A percentile compares a stretch with the other conserved stretches of the same genome.
Conservation (phyloP, 2,329 filamentous ascomycete species). For the Ophiostoma populinum region DNA sequence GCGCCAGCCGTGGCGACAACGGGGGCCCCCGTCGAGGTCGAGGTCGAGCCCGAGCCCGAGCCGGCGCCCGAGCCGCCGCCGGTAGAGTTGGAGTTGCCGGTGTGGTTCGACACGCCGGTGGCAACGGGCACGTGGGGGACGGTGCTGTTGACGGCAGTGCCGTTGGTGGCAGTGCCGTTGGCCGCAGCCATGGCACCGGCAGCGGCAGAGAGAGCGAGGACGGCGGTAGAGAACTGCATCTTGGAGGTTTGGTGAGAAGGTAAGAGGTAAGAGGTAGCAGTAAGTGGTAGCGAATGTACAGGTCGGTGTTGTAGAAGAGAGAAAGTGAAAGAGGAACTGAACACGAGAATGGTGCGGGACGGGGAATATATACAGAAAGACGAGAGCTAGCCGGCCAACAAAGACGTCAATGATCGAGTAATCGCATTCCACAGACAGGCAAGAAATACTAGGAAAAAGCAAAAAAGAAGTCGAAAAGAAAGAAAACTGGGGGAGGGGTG, state of each 20-base stretch:
- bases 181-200: not conserved
- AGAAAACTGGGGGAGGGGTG: too few species aligned
- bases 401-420: too few species aligned
- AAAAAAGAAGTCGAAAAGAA: slow-evolving; percentile 1
- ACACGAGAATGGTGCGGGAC: too few species aligned
- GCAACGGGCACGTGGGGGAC: too few species aligned
- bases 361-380: too few species aligned
- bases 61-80: too few species aligned
- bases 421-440: too few species aligned
- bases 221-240: slow-evolving; percentile 7
- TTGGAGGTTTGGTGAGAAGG: not conserved
- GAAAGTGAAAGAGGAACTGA: not conserved
- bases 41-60: too few species aligned
- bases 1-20: slow-evolving; percentile 15
- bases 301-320: not conserved
- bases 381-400: too few species aligned
- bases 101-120: not conserved
- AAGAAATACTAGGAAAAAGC: not conserved
- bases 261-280: not conserved
- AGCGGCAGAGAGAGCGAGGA: slow-evolving; percentile 5
- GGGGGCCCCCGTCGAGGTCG: too few species aligned
- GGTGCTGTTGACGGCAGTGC: not conserved
- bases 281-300: not conserved
- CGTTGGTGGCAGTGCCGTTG: not conserved
- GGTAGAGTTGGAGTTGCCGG: not conserved